Conservation (phyloP, 805 yeast species). For the Candida mattraensis region DNA sequence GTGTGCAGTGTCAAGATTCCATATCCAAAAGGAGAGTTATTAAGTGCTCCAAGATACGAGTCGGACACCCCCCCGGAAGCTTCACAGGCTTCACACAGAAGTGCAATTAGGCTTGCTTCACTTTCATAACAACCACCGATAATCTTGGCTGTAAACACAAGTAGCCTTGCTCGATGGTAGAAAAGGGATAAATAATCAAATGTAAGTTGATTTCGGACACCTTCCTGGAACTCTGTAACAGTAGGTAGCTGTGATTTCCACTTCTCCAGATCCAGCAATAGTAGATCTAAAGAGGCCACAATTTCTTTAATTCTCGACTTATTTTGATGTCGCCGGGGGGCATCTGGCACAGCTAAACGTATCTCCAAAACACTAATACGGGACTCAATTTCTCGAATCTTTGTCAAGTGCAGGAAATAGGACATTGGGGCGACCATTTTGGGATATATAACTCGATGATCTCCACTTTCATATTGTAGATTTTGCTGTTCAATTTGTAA, state of each 20-base stretch:
- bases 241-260: not conserved
- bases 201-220: not conserved
- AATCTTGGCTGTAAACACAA: not conserved
- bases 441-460: not conserved
- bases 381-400: not conserved
- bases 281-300: not conserved
- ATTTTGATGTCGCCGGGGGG: not conserved
- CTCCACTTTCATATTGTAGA: not conserved
- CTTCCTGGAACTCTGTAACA: not conserved
- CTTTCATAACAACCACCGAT: not conserved
- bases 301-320: not conserved
- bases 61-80: not conserved
- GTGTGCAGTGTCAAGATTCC: conserved; percentile 1
- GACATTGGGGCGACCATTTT: not conserved
- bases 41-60: not conserved
- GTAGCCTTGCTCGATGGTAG: not conserved
- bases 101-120: not conserved
- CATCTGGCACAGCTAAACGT: not conserved
- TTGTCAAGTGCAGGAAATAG: conserved; percentile 1
- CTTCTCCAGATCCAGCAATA: not conserved
- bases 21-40: conserved; percentile 1
- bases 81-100: not conserved
- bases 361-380: not conserved
- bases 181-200: not conserved
- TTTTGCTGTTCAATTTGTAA: conserved; percentile 1